Conservation (phyloP, 1,284 basidiomycete species). For the Ceratobasidium sp. region DNA sequence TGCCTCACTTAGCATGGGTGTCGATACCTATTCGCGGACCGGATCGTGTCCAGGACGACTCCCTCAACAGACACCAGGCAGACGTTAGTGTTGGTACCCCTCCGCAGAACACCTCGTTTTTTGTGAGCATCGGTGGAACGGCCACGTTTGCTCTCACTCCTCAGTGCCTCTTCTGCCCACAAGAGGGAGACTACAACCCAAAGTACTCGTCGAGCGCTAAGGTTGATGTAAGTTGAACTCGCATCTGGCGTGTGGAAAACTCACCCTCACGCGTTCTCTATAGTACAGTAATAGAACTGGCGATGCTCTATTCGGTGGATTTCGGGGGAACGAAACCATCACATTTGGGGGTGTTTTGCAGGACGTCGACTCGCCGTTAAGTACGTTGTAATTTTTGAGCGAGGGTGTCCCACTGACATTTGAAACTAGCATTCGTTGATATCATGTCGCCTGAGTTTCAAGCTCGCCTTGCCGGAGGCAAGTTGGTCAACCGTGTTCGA, state of each 20-base stretch:
- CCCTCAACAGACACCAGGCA: not conserved
- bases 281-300: not conserved
- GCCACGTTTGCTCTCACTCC: not conserved
- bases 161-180: not conserved
- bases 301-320: not conserved
- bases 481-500: not conserved
- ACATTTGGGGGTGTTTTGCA: not conserved
- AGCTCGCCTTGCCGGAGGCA: not conserved
- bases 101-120: not conserved
- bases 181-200: not conserved
- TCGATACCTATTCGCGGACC: not conserved
- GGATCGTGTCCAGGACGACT: not conserved
- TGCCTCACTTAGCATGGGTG: constrained; percentile 3
- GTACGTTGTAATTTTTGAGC: not conserved
- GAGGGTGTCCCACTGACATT: not conserved
- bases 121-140: not conserved
- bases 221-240: not conserved
- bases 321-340: not conserved
- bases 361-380: not conserved
- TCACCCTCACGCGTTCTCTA: not conserved
- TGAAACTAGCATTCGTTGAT: not conserved
- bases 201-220: not conserved
- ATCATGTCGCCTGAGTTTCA: not conserved
- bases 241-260: not conserved
- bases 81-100: not conserved